These are phyloP conservation scores for Brachypodium distachyon DNA, from an alignment of 202 grass and related monocot species.

Conservation along the genomic window DNA sequence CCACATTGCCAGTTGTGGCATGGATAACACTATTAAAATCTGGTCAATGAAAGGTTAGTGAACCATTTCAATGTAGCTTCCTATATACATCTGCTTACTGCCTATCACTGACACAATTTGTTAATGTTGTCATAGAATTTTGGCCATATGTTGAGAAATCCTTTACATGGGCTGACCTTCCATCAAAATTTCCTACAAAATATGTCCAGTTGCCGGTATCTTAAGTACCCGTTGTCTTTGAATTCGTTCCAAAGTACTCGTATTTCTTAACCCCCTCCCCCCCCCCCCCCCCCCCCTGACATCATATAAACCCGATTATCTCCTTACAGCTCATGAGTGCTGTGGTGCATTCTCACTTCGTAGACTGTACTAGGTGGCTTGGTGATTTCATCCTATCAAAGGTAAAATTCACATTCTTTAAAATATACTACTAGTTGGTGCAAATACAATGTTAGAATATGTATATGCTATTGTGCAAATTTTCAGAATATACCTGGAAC, in stretches of 20 bases:
- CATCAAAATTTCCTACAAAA: constrained; percentile 98
- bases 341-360: constrained; percentile 79
- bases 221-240: background rate
- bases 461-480: background rate
- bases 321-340: constrained; percentile 68
- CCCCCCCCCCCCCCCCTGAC: background rate
- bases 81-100: constrained; percentile 13
- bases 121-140: constrained; percentile 50
- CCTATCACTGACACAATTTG: constrained; percentile 10
- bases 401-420: constrained; percentile 28
- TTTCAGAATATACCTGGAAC: background rate
- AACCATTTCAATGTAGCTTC: background rate
- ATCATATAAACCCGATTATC: background rate
- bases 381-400: constrained; percentile 93
- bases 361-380: constrained; percentile 96
- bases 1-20: constrained; percentile 89
- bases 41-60: constrained; percentile 96
- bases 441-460: background rate
- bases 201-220: constrained; percentile 91
- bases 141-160: constrained; percentile 98
- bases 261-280: constrained; percentile 15
- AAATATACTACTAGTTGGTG: background rate
- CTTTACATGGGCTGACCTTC: constrained; percentile 94
- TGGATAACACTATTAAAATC: constrained; percentile 95
- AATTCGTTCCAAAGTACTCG: background rate